A percentile compares a stretch with the other conserved stretches of the same genome.
These are phyloP conservation scores for Prunus mira DNA, from an alignment of 306 rosid genomes.

Conservation along the genomic window DNA sequence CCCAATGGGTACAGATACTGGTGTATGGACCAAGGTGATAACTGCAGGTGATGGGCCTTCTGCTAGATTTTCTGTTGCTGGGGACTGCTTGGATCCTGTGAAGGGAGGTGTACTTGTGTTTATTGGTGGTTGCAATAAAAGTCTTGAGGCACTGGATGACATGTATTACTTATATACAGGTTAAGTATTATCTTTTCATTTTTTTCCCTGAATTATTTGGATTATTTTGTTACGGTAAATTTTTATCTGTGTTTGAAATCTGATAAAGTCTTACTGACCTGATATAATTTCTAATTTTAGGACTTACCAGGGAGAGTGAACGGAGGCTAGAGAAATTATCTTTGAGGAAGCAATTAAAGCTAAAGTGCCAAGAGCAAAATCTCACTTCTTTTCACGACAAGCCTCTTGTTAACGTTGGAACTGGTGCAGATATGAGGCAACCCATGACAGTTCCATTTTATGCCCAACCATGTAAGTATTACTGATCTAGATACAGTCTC, in stretches of 20 bases:
- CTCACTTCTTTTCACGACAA: slow-evolving; percentile 48
- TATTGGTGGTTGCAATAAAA: slow-evolving; percentile 93
- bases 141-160: slow-evolving; percentile 92
- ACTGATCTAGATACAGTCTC: background rate
- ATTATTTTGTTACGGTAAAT: background rate
- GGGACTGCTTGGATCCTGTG: slow-evolving; percentile 84
- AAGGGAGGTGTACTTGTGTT: slow-evolving; percentile 82
- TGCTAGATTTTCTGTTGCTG: slow-evolving; percentile 94
- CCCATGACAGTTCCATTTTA: slow-evolving; percentile 36
- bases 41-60: slow-evolving; percentile 68
- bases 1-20: slow-evolving; percentile 63
- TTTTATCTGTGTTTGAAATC: slow-evolving; percentile 8
- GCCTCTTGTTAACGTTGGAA: slow-evolving; percentile 50
- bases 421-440: slow-evolving; percentile 44
- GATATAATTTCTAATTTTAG: slow-evolving; percentile 47
- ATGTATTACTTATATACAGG: slow-evolving; percentile 93
- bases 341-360: slow-evolving; percentile 83
- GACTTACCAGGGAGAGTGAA: slow-evolving; percentile 64
- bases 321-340: slow-evolving; percentile 86
- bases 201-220: background rate
- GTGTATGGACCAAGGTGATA: slow-evolving; percentile 73
- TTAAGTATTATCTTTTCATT: slow-evolving; percentile 27
- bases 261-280: slow-evolving; percentile 20
- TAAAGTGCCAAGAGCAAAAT: slow-evolving; percentile 91
- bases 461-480: slow-evolving; percentile 59